Conservation (phyloP, 768 basidiomycete species). For the Trametes cinnabarina region DNA sequence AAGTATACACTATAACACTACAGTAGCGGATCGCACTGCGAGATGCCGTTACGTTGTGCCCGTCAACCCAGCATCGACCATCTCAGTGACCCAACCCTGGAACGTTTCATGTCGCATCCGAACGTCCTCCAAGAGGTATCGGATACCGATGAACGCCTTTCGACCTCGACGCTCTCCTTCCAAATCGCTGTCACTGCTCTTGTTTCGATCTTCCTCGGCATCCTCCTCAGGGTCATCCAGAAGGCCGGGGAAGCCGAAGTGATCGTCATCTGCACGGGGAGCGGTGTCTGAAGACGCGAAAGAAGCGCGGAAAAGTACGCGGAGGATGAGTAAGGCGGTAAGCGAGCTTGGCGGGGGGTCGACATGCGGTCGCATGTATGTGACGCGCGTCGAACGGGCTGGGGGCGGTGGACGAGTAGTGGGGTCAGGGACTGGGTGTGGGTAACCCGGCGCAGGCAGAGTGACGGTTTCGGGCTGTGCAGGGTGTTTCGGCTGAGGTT, state of each 20-base stretch:
- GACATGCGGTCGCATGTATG: conserved; percentile 53
- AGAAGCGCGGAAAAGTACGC: conserved; percentile 78
- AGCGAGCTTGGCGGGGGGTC: conserved; percentile 75
- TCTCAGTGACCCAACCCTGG: conserved; percentile 59
- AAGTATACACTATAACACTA: not conserved
- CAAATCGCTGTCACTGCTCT: conserved; percentile 39
- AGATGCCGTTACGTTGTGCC: conserved; percentile 18
- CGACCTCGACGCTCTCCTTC: conserved; percentile 74
- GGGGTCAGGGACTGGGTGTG: conserved; percentile 59
- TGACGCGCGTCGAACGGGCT: conserved; percentile 58
- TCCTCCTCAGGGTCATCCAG: conserved; percentile 63
- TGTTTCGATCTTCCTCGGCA: conserved; percentile 47
- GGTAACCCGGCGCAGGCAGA: conserved; percentile 50
- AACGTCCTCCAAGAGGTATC: conserved; percentile 61
- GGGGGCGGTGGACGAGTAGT: conserved; percentile 72
- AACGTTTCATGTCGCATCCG: conserved; percentile 61
- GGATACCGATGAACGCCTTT: conserved; percentile 64
- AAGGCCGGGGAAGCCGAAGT: conserved; percentile 87
- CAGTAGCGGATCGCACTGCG: not conserved
- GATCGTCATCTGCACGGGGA: conserved; percentile 75
- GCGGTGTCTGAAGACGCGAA: conserved; percentile 67
- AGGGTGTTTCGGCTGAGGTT: conserved; percentile 56
- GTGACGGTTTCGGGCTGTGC: conserved; percentile 76
- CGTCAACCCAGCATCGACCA: conserved; percentile 48
- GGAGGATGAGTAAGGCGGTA: conserved; percentile 77